These are phyloP conservation scores for Solanum pinnatisectum DNA, from an alignment of 257 asterid genomes.

Conservation along the genomic window DNA sequence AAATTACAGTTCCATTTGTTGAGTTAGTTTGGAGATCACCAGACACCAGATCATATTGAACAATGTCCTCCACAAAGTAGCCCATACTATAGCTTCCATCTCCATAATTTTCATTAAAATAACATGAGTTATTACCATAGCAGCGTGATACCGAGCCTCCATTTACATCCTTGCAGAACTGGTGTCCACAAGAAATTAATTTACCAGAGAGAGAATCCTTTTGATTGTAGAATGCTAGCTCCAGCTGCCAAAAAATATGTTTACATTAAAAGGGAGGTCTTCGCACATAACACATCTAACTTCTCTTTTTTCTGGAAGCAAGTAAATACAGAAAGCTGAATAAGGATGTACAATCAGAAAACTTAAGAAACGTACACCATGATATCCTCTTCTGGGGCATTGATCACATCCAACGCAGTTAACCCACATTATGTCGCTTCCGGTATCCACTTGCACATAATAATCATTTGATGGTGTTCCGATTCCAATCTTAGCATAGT, in stretches of 20 bases:
- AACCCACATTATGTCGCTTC: slow-evolving; percentile 96
- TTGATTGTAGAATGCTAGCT: slow-evolving; percentile 71
- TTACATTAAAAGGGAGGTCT: slow-evolving; percentile 8
- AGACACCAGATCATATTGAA: slow-evolving; percentile 85
- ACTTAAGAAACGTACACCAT: slow-evolving; percentile 54
- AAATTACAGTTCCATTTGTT: slow-evolving; percentile 88
- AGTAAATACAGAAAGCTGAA: not conserved
- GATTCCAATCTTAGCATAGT: slow-evolving; percentile 91
- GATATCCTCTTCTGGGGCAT: slow-evolving; percentile 90
- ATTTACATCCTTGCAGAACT: slow-evolving; percentile 66
- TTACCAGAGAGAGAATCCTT: slow-evolving; percentile 67
- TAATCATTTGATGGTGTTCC: slow-evolving; percentile 93
- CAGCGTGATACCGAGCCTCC: slow-evolving; percentile 50
- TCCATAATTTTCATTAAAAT: slow-evolving; percentile 82
- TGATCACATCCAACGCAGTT: slow-evolving; percentile 83
- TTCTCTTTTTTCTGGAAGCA: not conserved
- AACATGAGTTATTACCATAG: slow-evolving; percentile 59
- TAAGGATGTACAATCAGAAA: not conserved
- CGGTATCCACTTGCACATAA: slow-evolving; percentile 97
- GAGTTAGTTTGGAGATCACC: slow-evolving; percentile 89
- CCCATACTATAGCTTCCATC: slow-evolving; percentile 95
- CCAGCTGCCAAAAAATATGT: slow-evolving; percentile 53
- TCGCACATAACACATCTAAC: not conserved
- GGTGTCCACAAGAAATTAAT: slow-evolving; percentile 43
- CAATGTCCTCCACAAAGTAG: slow-evolving; percentile 84